Evolutionary conservation across 495 filamentous ascomycete species (phyloP).

Genomic region (Podospora comata): DNA sequence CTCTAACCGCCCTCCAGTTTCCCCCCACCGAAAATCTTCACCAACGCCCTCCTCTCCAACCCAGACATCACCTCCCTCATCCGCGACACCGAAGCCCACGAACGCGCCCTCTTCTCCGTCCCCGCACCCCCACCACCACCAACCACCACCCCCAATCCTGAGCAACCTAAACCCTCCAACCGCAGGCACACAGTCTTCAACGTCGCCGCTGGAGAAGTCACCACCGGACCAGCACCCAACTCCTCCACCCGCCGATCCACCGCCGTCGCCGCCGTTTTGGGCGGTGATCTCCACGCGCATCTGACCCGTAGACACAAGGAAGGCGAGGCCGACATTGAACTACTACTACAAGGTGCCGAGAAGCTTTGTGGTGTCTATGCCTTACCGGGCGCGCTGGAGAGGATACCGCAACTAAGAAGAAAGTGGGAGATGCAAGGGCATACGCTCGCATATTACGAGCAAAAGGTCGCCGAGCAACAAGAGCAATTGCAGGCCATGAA

Average conservation of each 20-base stretch:
- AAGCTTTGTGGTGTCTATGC: slow-evolving; percentile 87
- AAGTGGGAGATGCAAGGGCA: slow-evolving; percentile 69
- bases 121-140: slow-evolving; percentile 59
- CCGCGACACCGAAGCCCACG: slow-evolving; percentile 91
- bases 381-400: slow-evolving; percentile 75
- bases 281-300: slow-evolving; percentile 79
- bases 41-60: slow-evolving; percentile 81
- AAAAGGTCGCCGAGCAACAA: slow-evolving; percentile 71
- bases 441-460: slow-evolving; percentile 76
- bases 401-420: slow-evolving; percentile 66
- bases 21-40: slow-evolving; percentile 88
- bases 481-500: slow-evolving; percentile 72
- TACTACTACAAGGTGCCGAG: slow-evolving; percentile 82
- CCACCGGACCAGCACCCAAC: slow-evolving; percentile 43
- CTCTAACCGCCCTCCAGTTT: slow-evolving; percentile 54
- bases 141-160: slow-evolving; percentile 34
- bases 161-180: slow-evolving; percentile 26
- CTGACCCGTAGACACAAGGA: slow-evolving; percentile 53
- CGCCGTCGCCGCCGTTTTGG: slow-evolving; percentile 85
- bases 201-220: slow-evolving; percentile 53
- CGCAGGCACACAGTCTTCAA: slow-evolving; percentile 56
- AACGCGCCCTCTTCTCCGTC: slow-evolving; percentile 90
- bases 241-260: slow-evolving; percentile 61
- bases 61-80: slow-evolving; percentile 93
- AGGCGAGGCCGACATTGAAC: slow-evolving; percentile 70